These are phyloP conservation scores for Beta macrorhiza DNA, from an alignment of 179 eudicot species.

Conservation along the genomic window DNA sequence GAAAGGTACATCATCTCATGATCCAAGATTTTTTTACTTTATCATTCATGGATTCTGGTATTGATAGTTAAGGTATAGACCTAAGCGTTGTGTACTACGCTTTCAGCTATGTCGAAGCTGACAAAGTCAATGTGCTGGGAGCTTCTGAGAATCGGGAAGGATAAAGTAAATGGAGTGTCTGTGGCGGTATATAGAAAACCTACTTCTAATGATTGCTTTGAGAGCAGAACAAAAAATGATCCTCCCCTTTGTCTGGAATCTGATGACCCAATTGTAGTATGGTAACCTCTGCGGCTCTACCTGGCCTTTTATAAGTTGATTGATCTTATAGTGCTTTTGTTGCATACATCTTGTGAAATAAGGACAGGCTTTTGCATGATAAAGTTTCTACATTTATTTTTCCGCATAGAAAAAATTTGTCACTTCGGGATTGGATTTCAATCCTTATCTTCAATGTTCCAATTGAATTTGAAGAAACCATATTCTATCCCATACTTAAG, in stretches of 20 bases:
- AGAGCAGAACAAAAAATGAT: conserved; percentile 28
- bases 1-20: conserved; percentile 33
- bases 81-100: conserved; percentile 2
- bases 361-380: background rate
- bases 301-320: background rate
- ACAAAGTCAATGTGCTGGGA: conserved; percentile 55
- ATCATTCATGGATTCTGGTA: background rate
- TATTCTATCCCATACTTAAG: background rate
- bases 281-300: conserved; percentile 29
- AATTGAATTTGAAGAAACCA: background rate
- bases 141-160: conserved; percentile 43
- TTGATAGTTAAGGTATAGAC: background rate
- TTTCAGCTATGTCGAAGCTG: conserved; percentile 46
- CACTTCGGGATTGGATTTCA: background rate
- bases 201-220: conserved; percentile 45
- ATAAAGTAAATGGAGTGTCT: conserved; percentile 37
- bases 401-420: background rate
- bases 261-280: conserved; percentile 42
- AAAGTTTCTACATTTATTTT: background rate
- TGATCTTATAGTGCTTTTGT: background rate
- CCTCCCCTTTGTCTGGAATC: conserved; percentile 49
- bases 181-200: conserved; percentile 48
- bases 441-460: background rate
- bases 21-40: background rate
- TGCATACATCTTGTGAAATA: background rate